These are phyloP conservation scores for Apiospora sp. DNA, from an alignment of 2,329 filamentous ascomycete genomes.

Conservation along the genomic window DNA sequence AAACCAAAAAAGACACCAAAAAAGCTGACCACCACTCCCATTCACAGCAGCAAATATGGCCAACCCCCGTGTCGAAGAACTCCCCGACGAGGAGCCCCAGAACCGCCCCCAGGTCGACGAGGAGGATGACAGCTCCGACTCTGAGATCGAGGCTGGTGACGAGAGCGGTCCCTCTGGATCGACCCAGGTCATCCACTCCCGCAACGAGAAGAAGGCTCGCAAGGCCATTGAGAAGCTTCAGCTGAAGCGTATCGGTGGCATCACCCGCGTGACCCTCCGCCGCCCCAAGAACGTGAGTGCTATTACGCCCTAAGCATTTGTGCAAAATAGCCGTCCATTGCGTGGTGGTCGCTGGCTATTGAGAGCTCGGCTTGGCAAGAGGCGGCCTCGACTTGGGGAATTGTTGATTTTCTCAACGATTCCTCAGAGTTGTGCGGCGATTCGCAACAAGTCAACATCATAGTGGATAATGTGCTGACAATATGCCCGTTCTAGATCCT, in stretches of 20 bases:
- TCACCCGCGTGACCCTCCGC: conserved; percentile 97
- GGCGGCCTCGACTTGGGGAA: not conserved
- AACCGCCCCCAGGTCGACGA: conserved; percentile 82
- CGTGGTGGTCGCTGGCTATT: not conserved
- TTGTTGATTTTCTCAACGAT: not conserved
- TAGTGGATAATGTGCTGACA: not conserved
- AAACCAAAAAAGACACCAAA: conserved; percentile 1
- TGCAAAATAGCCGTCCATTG: conserved; percentile 11
- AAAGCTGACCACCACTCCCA: conserved; percentile 43
- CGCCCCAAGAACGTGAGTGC: conserved; percentile 96
- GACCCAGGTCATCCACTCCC: conserved; percentile 91
- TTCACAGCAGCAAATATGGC: conserved; percentile 72
- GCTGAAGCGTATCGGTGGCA: conserved; percentile 93
- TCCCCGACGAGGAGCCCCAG: conserved; percentile 88
- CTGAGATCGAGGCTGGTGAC: conserved; percentile 77
- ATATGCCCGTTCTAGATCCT: conserved; percentile 72
- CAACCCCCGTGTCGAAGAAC: conserved; percentile 97
- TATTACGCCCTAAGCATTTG: not conserved
- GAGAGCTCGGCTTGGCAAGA: not conserved
- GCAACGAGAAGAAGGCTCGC: conserved; percentile 99
- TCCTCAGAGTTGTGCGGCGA: not conserved
- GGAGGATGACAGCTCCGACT: conserved; percentile 74
- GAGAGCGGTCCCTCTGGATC: conserved; percentile 76
- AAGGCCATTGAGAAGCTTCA: conserved; percentile 99
- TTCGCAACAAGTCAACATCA: not conserved